Evolutionary conservation across 2,329 filamentous ascomycete genomes (phyloP).

Genomic region (Claviceps cyperi): DNA sequence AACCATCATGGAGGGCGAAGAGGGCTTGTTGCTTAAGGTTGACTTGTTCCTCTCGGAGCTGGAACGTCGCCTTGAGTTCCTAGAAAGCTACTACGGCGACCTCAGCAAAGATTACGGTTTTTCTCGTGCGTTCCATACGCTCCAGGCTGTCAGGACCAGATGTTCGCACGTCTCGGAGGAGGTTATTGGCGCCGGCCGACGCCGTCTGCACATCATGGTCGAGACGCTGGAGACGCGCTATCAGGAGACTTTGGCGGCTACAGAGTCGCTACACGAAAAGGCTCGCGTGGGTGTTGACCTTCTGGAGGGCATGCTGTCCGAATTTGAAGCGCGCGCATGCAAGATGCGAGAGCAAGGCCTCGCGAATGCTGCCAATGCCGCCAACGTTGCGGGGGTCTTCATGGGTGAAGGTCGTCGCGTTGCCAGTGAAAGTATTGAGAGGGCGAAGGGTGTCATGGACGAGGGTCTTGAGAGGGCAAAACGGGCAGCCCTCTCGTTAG

Average conservation of each 20-base stretch:
- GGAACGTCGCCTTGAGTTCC: conserved; percentile 70
- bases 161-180: conserved; percentile 86
- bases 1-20: conserved; percentile 48
- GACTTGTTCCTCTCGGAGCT: conserved; percentile 76
- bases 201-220: conserved; percentile 75
- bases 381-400: conserved; percentile 54
- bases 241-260: conserved; percentile 68
- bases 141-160: conserved; percentile 73
- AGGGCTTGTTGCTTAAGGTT: conserved; percentile 48
- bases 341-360: conserved; percentile 67
- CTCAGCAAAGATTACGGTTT: conserved; percentile 72
- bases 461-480: conserved; percentile 72
- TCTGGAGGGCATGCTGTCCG: conserved; percentile 70
- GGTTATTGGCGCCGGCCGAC: conserved; percentile 72
- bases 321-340: conserved; percentile 71
- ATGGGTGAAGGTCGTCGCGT: conserved; percentile 68
- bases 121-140: conserved; percentile 68
- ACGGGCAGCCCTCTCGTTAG: conserved; percentile 65
- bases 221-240: conserved; percentile 84
- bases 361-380: conserved; percentile 42
- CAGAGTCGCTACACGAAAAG: conserved; percentile 83
- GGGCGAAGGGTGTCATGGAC: conserved; percentile 62
- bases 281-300: conserved; percentile 74
- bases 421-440: conserved; percentile 63
- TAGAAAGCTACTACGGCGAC: conserved; percentile 84